These are phyloP conservation scores for Puccinia triticina DNA, from an alignment of 1,284 basidiomycete species.

Conservation along the genomic window DNA sequence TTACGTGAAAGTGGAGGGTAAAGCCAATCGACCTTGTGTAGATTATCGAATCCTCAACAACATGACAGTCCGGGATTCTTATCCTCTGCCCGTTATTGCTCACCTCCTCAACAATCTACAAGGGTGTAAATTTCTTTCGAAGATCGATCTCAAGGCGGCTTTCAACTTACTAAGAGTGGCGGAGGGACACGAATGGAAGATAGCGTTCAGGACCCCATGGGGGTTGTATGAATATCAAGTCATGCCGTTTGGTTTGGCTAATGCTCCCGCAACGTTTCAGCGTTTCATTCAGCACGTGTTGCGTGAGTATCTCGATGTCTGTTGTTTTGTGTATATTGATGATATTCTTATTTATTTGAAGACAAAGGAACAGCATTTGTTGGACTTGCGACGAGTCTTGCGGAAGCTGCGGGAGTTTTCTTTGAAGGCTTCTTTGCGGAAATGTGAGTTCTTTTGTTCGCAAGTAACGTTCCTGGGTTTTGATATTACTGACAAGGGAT, in stretches of 20 bases:
- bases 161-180: slow-evolving; percentile 59
- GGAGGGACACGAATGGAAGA: neutral
- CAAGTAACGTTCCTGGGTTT: too few relatives aligned
- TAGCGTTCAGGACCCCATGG: slow-evolving; percentile 47
- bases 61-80: slow-evolving; percentile 52
- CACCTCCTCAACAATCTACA: neutral
- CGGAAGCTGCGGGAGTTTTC: neutral
- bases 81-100: slow-evolving; percentile 24
- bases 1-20: slow-evolving; percentile 52
- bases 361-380: slow-evolving; percentile 58
- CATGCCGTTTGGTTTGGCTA: slow-evolving; percentile 63
- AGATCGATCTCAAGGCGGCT: slow-evolving; percentile 58
- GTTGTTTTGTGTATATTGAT: slow-evolving; percentile 56
- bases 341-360: slow-evolving; percentile 62
- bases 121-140: slow-evolving; percentile 48
- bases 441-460: neutral
- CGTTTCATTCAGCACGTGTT: slow-evolving; percentile 52
- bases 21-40: slow-evolving; percentile 52
- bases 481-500: neutral
- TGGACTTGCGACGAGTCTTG: neutral
- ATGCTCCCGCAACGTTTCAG: slow-evolving; percentile 59
- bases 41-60: slow-evolving; percentile 52
- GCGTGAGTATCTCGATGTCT: slow-evolving; percentile 56
- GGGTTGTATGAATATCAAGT: slow-evolving; percentile 60
- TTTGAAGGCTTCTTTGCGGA: neutral